Conservation (phyloP, 1,284 basidiomycete species). For the Sphagnurus paluster region DNA sequence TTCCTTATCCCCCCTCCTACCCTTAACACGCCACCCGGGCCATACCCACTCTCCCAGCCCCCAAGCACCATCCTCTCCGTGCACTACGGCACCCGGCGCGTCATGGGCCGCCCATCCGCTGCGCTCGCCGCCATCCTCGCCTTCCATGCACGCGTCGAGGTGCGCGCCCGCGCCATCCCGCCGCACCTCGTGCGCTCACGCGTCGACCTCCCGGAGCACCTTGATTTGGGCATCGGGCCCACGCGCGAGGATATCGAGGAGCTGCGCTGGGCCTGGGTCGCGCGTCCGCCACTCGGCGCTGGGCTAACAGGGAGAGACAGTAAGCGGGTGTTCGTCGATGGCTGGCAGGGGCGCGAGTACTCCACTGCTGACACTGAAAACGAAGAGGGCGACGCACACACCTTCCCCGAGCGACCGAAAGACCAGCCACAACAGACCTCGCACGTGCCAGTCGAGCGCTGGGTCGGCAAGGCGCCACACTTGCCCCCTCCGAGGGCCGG, state of each 20-base stretch:
- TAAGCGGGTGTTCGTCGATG: too few species aligned
- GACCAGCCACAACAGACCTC: neutral
- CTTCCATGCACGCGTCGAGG: slow-evolving; percentile 60
- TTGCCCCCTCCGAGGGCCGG: slow-evolving; percentile 8
- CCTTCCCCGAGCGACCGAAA: slow-evolving; percentile 4
- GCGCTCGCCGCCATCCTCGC: slow-evolving; percentile 61
- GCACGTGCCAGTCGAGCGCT: slow-evolving; percentile 4
- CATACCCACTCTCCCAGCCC: slow-evolving; percentile 53
- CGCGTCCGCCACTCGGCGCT: slow-evolving; percentile 30
- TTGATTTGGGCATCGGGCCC: slow-evolving; percentile 32
- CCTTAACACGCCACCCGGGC: slow-evolving; percentile 50
- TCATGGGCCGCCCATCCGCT: slow-evolving; percentile 48
- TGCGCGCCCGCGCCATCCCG: slow-evolving; percentile 45
- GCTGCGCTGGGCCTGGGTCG: slow-evolving; percentile 42
- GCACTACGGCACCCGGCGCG: slow-evolving; percentile 43
- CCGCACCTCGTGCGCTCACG: slow-evolving; percentile 47
- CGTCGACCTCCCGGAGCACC: slow-evolving; percentile 32
- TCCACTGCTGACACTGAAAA: slow-evolving; percentile 2
- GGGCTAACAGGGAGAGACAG: slow-evolving; percentile 33
- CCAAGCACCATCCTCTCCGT: slow-evolving; percentile 18
- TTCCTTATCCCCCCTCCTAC: slow-evolving; percentile 29
- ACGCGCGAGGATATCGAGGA: slow-evolving; percentile 64
- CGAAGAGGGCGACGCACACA: neutral
- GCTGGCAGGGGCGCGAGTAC: too few species aligned
- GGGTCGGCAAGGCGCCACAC: slow-evolving; percentile 20